phyloP scores from a whole-genome alignment of 768 basidiomycete species.

The Lactarius pseudohatsudake region DNA sequence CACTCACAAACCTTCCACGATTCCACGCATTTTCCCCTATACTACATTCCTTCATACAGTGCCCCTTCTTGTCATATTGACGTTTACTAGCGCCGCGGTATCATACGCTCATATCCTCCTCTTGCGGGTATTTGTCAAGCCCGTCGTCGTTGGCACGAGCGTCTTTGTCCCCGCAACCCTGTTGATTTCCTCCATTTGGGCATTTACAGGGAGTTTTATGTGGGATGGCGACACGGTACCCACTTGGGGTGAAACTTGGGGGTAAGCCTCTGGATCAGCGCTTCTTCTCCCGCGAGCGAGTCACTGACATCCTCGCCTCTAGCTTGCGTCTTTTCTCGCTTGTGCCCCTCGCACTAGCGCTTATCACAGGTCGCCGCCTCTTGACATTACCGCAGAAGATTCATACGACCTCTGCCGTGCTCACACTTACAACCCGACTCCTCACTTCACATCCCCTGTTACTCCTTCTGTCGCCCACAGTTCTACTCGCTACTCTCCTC shows the following conservation, averaged over 20 bases:
- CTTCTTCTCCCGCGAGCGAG: not conserved
- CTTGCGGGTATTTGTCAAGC: slow-evolving; percentile 77
- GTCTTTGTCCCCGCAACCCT: slow-evolving; percentile 74
- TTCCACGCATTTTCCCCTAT: slow-evolving; percentile 50
- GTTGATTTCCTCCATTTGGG: slow-evolving; percentile 74
- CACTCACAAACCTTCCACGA: slow-evolving; percentile 43
- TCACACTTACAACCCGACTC: slow-evolving; percentile 63
- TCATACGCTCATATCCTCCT: slow-evolving; percentile 77
- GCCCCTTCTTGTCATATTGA: slow-evolving; percentile 71
- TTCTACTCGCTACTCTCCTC: slow-evolving; percentile 66
- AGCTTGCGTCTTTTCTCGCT: slow-evolving; percentile 78
- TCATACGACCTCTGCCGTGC: slow-evolving; percentile 59
- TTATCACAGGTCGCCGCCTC: slow-evolving; percentile 70
- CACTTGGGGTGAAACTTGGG: slow-evolving; percentile 81
- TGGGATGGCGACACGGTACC: slow-evolving; percentile 53
- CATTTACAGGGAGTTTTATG: slow-evolving; percentile 78
- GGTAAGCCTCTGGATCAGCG: slow-evolving; percentile 47
- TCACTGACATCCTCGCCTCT: slow-evolving; percentile 1
- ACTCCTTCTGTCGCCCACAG: slow-evolving; percentile 68
- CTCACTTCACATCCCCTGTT: slow-evolving; percentile 73
- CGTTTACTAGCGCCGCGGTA: slow-evolving; percentile 63
- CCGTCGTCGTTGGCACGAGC: slow-evolving; percentile 76
- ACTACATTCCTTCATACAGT: slow-evolving; percentile 74
- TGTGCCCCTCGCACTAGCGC: slow-evolving; percentile 65
- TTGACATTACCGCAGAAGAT: slow-evolving; percentile 69